These are phyloP conservation scores for Mortierella claussenii DNA, from an alignment of 192 early-diverging fungal species.

Conservation along the genomic window DNA sequence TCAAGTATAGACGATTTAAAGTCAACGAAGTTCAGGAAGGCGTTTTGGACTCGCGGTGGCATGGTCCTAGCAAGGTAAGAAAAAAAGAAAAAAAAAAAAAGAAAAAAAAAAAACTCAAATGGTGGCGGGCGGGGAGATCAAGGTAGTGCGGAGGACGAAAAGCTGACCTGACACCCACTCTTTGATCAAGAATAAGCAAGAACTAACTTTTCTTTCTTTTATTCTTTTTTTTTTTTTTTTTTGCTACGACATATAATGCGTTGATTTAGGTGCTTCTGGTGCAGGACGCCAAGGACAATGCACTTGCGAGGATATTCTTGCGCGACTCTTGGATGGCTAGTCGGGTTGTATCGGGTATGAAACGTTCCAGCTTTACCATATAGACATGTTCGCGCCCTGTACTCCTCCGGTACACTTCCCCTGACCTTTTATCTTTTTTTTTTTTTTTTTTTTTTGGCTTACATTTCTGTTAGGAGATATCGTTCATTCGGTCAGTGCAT, in stretches of 20 bases:
- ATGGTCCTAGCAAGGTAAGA: slow-evolving; percentile 24
- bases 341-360: slow-evolving; percentile 8
- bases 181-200: not conserved
- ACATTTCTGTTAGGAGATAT: slow-evolving; percentile 63
- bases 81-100: not conserved
- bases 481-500: slow-evolving; percentile 65
- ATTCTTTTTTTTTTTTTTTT: not conserved
- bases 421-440: not conserved
- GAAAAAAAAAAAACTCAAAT: not conserved
- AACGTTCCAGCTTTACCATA: not conserved
- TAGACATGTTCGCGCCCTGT: no score
- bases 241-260: not conserved
- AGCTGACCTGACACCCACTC: no score
- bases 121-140: not conserved
- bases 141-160: no score
- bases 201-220: not conserved
- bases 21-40: slow-evolving; percentile 14
- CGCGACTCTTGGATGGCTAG: slow-evolving; percentile 24
- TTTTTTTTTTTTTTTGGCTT: not conserved
- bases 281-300: not conserved
- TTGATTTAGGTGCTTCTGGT: slow-evolving; percentile 12
- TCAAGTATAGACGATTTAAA: slow-evolving; percentile 26
- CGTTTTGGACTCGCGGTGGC: slow-evolving; percentile 8
- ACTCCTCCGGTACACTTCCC: no score
- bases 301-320: slow-evolving; percentile 7